These are phyloP conservation scores for Ilex asprella DNA, from an alignment of 257 asterid genomes.

Conservation along the genomic window DNA sequence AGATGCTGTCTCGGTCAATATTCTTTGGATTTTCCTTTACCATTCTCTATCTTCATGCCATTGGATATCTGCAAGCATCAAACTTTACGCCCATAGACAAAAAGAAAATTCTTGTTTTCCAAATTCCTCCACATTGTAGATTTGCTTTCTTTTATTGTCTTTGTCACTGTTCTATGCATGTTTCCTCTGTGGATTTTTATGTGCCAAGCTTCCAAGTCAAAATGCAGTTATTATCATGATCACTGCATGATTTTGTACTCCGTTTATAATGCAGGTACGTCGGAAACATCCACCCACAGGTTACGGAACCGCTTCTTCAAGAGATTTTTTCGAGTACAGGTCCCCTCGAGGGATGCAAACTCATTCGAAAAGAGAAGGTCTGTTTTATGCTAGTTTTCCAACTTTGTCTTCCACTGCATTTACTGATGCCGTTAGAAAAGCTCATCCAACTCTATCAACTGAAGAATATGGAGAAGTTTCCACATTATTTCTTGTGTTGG, in stretches of 20 bases:
- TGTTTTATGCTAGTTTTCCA: too few species aligned
- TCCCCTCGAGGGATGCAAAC: constrained; percentile 85
- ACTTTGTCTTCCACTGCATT: too few species aligned
- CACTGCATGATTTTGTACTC: too few species aligned
- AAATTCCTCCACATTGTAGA: background rate
- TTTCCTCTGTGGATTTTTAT: background rate
- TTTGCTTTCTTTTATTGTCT: too few species aligned
- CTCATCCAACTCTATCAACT: background rate
- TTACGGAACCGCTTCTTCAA: constrained; percentile 81
- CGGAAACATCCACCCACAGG: constrained; percentile 83
- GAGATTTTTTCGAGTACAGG: constrained; percentile 70
- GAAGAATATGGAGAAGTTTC: background rate
- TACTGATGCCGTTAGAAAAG: background rate
- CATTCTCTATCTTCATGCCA: background rate
- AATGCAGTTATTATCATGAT: too few species aligned
- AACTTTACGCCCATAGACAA: background rate
- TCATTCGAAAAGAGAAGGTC: constrained; percentile 25
- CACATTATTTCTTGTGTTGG: background rate
- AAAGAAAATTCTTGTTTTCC: too few species aligned
- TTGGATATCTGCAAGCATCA: too few species aligned
- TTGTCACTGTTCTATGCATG: background rate
- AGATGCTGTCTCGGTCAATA: background rate
- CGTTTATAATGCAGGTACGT: constrained; percentile 46
- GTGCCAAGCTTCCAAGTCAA: constrained; percentile 3
- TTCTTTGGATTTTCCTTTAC: background rate